phyloP scores from a whole-genome alignment of 2,329 filamentous ascomycete species.

The Cladosporium cucumerinum region DNA sequence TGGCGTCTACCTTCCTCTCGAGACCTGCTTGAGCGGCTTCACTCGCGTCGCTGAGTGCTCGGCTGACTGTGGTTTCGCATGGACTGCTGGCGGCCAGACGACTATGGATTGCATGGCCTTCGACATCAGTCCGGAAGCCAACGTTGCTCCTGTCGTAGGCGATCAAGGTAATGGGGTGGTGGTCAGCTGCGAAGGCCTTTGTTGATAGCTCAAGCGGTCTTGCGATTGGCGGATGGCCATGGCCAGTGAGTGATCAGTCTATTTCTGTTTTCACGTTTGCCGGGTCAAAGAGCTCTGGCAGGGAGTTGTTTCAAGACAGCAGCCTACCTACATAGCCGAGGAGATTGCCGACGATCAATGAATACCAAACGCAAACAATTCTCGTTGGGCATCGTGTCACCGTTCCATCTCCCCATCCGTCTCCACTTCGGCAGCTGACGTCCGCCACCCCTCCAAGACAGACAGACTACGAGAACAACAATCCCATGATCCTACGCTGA shows the following conservation, averaged over 20 bases:
- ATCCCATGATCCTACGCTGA: not conserved
- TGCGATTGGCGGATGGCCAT: not conserved
- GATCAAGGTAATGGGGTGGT: not conserved
- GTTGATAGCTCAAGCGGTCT: not conserved
- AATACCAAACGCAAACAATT: not conserved
- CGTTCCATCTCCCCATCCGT: not conserved
- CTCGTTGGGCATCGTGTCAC: not conserved
- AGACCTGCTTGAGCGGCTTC: not conserved
- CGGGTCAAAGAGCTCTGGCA: not conserved
- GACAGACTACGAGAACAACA: not conserved
- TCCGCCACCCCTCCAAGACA: not conserved
- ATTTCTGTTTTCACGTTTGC: not conserved
- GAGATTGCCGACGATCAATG: not conserved
- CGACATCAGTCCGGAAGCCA: not conserved
- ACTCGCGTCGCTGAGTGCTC: not conserved
- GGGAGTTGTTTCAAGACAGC: not conserved
- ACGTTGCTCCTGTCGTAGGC: not conserved
- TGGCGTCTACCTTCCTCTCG: not conserved
- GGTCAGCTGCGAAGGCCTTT: not conserved
- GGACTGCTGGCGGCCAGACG: slow-evolving; percentile 2
- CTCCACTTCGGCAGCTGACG: slow-evolving; percentile 5
- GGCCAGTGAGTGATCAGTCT: not conserved
- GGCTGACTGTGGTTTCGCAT: not conserved
- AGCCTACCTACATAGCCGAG: not conserved
- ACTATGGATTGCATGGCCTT: not conserved